Evolutionary conservation across 257 asterid species (phyloP), one percentile per base, ranked within the genome.

Genomic region (Ocimum tenuiflorum): DNA sequence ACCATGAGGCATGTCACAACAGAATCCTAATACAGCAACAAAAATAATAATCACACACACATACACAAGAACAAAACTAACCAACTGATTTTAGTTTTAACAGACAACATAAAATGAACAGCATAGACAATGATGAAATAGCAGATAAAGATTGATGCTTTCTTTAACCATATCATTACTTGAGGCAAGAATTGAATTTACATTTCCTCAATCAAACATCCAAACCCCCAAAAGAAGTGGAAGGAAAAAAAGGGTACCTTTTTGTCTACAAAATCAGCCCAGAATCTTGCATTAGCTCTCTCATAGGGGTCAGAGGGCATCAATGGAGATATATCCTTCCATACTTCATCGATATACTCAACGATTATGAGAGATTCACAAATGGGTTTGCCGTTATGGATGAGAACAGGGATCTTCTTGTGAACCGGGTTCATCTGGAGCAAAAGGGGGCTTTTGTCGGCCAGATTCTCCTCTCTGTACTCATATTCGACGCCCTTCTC

Each of bases 251-350:
- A 31, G 4, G 0, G 14, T 52, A 85, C 86, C 83, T 82, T 81
- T 14, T 83, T 77, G 75, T 82, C 91, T 41, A 78, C 53, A 38
- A 75, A 78, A 72, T 82, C 81, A 17, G 79, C 91, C 88, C 86
- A 85, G 52, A 82, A 80, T 17, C 71, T 73, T 8, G 86, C 85
- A 20, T 60, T 82, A 19, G 85, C 81, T 75, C 79, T 70, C n/a
- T 70, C 67, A 63, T 78, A 78, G 70, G 83, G 81, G 65, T 78
- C 74, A 23, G 78, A 74, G 17, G 91, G 91, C 71, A 85, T n/a
- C 65, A 82, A 41, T 0, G 86, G 83, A 38, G 72, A n/a, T 15
- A 65, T 59, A 12, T 49, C 60, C 49, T 52, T 76, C 95, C 88
- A 84, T 17, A 75, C 79, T 45, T 79, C 80, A 46, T 82, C 95